These are phyloP conservation scores for Strobilomyces confusus DNA, from an alignment of 768 basidiomycete species.

Conservation along the genomic window DNA sequence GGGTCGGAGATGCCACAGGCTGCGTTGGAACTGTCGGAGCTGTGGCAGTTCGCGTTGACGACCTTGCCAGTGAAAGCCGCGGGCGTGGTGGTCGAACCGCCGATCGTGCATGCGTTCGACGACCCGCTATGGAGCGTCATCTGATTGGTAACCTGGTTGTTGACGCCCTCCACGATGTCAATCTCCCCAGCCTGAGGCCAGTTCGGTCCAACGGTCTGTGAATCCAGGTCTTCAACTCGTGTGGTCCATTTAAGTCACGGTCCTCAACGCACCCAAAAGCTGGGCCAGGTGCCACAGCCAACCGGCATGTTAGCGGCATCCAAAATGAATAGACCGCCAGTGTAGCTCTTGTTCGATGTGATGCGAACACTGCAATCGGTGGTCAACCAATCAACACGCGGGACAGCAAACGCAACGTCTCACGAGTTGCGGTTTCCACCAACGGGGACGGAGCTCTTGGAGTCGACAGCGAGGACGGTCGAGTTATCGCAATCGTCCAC, in stretches of 20 bases:
- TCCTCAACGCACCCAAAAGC: conserved; percentile 43
- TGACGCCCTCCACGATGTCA: conserved; percentile 73
- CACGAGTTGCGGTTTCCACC: conserved; percentile 56
- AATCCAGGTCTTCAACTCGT: background rate
- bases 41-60: conserved; percentile 37
- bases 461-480: conserved; percentile 61
- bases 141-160: conserved; percentile 54
- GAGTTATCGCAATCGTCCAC: conserved; percentile 53
- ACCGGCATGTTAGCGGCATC: conserved; percentile 69
- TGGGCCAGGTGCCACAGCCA: conserved; percentile 63
- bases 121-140: conserved; percentile 60
- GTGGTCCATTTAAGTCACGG: background rate
- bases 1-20: conserved; percentile 50
- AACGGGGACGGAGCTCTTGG: conserved; percentile 41
- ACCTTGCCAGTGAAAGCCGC: conserved; percentile 18
- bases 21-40: conserved; percentile 36
- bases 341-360: conserved; percentile 56
- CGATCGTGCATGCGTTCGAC: conserved; percentile 35
- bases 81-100: conserved; percentile 5
- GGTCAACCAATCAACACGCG: background rate
- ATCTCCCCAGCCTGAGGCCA: conserved; percentile 62
- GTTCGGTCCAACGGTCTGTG: conserved; percentile 41
- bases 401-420: conserved; percentile 11
- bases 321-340: conserved; percentile 68
- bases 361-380: conserved; percentile 55